These are phyloP conservation scores for Silybum marianum DNA, from an alignment of 129 eudicot species.

Conservation along the genomic window DNA sequence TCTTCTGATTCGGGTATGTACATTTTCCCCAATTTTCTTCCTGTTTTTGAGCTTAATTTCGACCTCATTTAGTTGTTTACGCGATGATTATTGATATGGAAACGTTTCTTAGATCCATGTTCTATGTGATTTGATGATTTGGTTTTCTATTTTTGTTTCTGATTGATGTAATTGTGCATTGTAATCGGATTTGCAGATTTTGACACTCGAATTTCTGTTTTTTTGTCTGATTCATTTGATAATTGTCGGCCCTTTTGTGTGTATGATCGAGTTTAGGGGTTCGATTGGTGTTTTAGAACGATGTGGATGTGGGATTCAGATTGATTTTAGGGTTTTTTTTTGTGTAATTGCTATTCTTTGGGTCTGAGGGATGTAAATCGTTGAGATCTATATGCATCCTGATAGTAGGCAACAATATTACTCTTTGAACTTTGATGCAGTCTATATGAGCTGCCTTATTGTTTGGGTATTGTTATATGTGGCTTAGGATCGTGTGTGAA, in stretches of 20 bases:
- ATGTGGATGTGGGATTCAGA: neutral
- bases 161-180: slow-evolving; percentile 12
- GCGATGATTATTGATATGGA: neutral
- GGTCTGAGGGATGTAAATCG: neutral
- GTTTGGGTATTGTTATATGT: neutral
- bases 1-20: slow-evolving; percentile 29
- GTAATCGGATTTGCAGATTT: neutral
- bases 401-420: neutral
- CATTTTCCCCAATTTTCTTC: slow-evolving; percentile 6
- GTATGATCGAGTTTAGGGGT: neutral
- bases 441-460: neutral
- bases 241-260: neutral
- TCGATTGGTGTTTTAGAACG: neutral
- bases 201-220: neutral
- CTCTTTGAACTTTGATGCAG: neutral
- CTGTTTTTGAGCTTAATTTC: slow-evolving; percentile 3
- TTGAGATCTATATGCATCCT: slow-evolving; percentile 7
- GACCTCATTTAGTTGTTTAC: neutral
- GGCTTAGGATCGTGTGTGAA: too few species aligned
- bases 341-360: neutral
- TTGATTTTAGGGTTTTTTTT: neutral
- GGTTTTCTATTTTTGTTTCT: slow-evolving; percentile 6
- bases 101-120: slow-evolving; percentile 21
- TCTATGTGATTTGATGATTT: slow-evolving; percentile 16
- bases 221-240: neutral